Conservation (phyloP, 2,329 filamentous ascomycete species). For the Lachnellula suecica region DNA sequence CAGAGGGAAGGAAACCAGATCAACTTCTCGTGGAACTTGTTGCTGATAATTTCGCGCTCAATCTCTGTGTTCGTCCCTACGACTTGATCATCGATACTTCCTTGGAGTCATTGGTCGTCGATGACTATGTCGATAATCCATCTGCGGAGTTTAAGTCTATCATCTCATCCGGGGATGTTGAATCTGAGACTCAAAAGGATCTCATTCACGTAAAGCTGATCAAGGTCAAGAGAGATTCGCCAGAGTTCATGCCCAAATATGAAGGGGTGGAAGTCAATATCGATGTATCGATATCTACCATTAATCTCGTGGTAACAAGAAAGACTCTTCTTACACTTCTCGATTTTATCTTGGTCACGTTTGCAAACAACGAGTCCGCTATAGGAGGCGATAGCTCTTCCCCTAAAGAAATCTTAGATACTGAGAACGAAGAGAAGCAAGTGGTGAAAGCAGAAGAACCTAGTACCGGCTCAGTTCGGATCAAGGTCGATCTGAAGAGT, state of each 20-base stretch:
- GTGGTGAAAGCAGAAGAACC: conserved; percentile 34
- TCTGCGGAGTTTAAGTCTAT: conserved; percentile 94
- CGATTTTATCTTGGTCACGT: conserved; percentile 92
- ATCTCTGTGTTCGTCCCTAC: conserved; percentile 84
- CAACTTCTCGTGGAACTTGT: conserved; percentile 85
- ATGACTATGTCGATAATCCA: conserved; percentile 90
- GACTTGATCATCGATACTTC: conserved; percentile 94
- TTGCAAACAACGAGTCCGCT: conserved; percentile 60
- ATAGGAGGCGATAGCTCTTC: conserved; percentile 37
- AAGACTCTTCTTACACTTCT: conserved; percentile 88
- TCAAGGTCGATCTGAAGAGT: conserved; percentile 90
- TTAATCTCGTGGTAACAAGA: conserved; percentile 92
- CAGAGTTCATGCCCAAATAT: conserved; percentile 88
- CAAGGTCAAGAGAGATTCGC: conserved; percentile 85
- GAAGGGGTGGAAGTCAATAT: conserved; percentile 94
- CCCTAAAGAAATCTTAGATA: conserved; percentile 33
- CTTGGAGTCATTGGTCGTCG: conserved; percentile 81
- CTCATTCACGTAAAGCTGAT: conserved; percentile 87
- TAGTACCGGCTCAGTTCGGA: conserved; percentile 62
- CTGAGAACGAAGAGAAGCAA: conserved; percentile 36
- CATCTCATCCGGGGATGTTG: conserved; percentile 75
- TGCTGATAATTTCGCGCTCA: conserved; percentile 82
- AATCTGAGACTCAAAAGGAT: conserved; percentile 76
- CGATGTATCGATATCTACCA: conserved; percentile 87
- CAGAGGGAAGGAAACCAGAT: conserved; percentile 73